phyloP scores from a whole-genome alignment of 345 rosid species.

The Mangifera indica region DNA sequence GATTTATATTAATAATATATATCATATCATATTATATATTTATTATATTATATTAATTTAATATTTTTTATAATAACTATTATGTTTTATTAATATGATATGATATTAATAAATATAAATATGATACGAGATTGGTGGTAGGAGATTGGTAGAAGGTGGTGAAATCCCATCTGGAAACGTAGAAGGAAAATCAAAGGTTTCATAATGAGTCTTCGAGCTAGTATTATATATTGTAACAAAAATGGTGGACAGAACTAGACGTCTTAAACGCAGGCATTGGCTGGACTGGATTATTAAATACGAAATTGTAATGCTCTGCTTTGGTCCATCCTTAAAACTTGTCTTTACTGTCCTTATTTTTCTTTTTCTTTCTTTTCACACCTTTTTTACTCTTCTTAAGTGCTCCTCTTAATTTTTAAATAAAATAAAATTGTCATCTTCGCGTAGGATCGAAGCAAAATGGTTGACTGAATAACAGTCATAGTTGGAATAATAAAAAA shows the following conservation, averaged over 20 bases:
- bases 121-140: no score
- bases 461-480: no score
- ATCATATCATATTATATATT: no score
- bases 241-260: background rate
- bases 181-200: background rate
- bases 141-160: background rate
- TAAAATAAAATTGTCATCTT: no score
- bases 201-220: background rate
- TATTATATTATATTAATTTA: no score
- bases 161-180: background rate
- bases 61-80: no score
- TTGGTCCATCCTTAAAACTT: background rate
- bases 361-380: background rate
- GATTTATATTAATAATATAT: no score
- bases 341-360: background rate
- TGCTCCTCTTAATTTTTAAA: background rate
- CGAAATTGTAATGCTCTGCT: background rate
- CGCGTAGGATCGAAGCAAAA: no score
- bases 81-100: no score
- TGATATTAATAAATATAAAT: no score
- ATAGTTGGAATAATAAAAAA: no score
- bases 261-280: conserved; percentile 14
- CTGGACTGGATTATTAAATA: background rate
- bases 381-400: no score
- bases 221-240: background rate